Evolutionary conservation across 805 yeast genomes (phyloP), one percentile per base, ranked within the genome.

Genomic region (Candida piceae): DNA sequence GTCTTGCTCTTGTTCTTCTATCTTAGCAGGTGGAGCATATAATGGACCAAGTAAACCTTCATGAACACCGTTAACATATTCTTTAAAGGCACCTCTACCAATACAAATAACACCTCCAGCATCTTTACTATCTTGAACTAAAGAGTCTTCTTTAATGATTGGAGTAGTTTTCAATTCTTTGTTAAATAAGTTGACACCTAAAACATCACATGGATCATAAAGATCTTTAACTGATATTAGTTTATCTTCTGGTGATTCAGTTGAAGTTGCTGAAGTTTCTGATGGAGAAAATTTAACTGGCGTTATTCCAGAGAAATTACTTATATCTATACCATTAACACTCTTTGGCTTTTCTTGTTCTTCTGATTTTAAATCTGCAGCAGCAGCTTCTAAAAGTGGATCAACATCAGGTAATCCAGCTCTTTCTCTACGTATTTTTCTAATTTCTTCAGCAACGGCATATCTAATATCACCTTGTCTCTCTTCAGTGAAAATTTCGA

Each of bases 31-130:
- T 17, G 65, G 72, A 18, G 53, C 62, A 27, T 66, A 87, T 40
- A 90, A 64, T 2, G 97, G 97, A 0, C 98, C 98, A 31, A 93
- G 62, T 55, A 93, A 70, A 5, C 98, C 98, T 64, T 93, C 98
- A 50, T 93, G 96, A 9, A 93, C 57, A 8, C 99, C 99, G 30
- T 74, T 71, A 36, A 93, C 57, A 56, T 87, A 93, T 67, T 93
- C 99, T 58, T 90, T 90, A 58, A 76, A 93, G 0, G 97, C 90
- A 39, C 98, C 98, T 57, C 99, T 73, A 4, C 99, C 99, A 18
- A 93, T 64, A 56, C 96, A 85, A 16, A 93, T 72, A 10, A 88
- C 81, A 30, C 97, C 98, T 18, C 97, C 97, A 7, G 80, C 74
- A 20, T 68, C 51, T 11, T 56, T 55, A 3, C 76, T 71, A 22